Evolutionary conservation across 2,329 filamentous ascomycete species (phyloP).

Genomic region (Colletotrichum costaricense): DNA sequence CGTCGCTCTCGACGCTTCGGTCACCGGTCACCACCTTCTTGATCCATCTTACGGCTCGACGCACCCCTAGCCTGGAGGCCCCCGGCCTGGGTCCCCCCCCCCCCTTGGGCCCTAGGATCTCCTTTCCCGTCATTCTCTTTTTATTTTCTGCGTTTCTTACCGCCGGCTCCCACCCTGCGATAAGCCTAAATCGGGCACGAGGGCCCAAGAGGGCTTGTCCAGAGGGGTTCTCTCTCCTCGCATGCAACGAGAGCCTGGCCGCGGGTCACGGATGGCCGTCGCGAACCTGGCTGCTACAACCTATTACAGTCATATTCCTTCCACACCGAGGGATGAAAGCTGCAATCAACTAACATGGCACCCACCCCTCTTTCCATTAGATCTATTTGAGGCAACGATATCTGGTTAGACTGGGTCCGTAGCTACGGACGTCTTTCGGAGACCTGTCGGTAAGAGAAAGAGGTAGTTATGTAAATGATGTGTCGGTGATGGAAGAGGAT

Average conservation of each 20-base stretch:
- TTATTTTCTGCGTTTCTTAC: not conserved
- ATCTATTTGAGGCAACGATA: slow-evolving; percentile 5
- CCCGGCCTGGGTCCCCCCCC: too few relatives aligned
- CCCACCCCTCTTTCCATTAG: not conserved
- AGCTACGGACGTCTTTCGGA: slow-evolving; percentile 22
- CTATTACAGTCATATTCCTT: slow-evolving; percentile 6
- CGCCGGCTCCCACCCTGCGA: slow-evolving; percentile 8
- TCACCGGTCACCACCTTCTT: slow-evolving; percentile 5
- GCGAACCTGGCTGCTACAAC: slow-evolving; percentile 5
- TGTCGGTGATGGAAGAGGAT: not conserved
- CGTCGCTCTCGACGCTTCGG: not conserved
- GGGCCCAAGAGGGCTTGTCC: not conserved
- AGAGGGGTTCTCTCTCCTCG: not conserved
- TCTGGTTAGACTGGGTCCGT: not conserved
- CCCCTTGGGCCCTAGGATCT: not conserved
- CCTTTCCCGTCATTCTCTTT: not conserved
- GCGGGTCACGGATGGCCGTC: not conserved
- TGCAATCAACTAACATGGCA: slow-evolving; percentile 15
- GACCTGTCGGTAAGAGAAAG: slow-evolving; percentile 31
- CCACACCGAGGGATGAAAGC: slow-evolving; percentile 4
- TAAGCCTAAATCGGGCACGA: not conserved
- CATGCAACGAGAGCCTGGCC: not conserved
- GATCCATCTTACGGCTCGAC: not conserved
- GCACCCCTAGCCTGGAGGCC: too few relatives aligned
- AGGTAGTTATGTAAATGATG: not conserved